Conservation (phyloP, 306 rosid genomes). For the Carpinus viminea region DNA sequence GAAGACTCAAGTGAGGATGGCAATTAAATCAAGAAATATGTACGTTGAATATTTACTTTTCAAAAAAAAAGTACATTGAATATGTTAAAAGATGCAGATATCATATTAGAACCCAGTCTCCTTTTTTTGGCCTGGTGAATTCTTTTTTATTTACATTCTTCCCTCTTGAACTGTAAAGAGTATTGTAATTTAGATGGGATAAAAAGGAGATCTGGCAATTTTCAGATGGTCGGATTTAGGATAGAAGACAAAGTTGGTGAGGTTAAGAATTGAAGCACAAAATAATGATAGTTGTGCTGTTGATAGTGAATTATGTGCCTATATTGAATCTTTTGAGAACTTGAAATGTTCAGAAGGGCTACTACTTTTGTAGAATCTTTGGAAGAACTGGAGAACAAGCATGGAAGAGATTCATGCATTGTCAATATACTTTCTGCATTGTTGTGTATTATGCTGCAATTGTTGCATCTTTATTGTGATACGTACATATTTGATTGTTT, state of each 20-base stretch:
- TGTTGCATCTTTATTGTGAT: background rate
- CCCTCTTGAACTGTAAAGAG: background rate
- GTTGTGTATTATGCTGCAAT: background rate
- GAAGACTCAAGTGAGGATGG: conserved; percentile 95
- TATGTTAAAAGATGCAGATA: background rate
- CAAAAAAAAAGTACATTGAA: conserved; percentile 47
- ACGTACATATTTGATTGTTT: background rate
- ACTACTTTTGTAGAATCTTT: too few species aligned
- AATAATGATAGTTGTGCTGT: background rate
- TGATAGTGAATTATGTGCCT: background rate
- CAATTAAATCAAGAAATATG: conserved; percentile 85
- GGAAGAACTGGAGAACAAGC: background rate
- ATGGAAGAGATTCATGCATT: background rate
- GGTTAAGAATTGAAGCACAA: background rate
- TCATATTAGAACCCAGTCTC: background rate
- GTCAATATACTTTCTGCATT: background rate
- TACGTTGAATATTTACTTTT: conserved; percentile 34
- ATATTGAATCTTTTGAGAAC: background rate
- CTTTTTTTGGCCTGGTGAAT: background rate
- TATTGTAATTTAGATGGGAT: background rate
- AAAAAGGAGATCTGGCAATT: background rate
- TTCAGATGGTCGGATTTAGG: background rate
- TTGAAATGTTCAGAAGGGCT: background rate
- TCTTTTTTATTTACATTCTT: background rate
- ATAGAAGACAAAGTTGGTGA: background rate